Percentiles rank a stretch among this genome's conserved stretches.
phyloP scores from a whole-genome alignment of 306 rosid species.

The Rosa persica region DNA sequence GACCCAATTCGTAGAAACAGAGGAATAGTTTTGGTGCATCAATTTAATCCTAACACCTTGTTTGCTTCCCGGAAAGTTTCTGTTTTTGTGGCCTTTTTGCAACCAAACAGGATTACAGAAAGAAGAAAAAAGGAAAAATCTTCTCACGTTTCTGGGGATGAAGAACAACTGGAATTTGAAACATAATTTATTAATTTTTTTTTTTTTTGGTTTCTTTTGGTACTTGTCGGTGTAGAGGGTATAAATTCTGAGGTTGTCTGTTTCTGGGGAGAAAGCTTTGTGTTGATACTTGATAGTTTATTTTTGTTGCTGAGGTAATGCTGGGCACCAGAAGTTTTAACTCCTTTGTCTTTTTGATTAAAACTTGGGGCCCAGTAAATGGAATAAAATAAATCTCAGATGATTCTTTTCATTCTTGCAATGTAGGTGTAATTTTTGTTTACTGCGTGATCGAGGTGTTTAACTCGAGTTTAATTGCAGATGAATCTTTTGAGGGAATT shows the following conservation, averaged over 20 bases:
- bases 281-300: slow-evolving; percentile 2
- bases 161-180: not conserved
- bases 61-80: slow-evolving; percentile 14
- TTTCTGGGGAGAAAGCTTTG: not conserved
- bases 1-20: slow-evolving; percentile 3
- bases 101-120: not conserved
- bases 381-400: not conserved
- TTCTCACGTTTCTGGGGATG: not conserved
- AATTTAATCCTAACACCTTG: not conserved
- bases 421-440: not conserved
- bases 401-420: not conserved
- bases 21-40: not conserved
- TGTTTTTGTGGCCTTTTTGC: slow-evolving; percentile 1
- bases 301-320: slow-evolving; percentile 6
- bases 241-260: not conserved
- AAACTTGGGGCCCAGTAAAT: slow-evolving; percentile 8
- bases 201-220: not conserved
- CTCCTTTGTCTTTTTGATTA: not conserved
- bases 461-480: not conserved
- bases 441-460: slow-evolving; percentile 7
- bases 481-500: not conserved
- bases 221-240: not conserved
- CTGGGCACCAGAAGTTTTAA: not conserved
- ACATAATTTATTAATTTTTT: not conserved
- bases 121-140: not conserved